Base-by-base conservation (phyloP, 2,329 filamentous ascomycete genomes). In the Fusarium proliferatum region DNA sequence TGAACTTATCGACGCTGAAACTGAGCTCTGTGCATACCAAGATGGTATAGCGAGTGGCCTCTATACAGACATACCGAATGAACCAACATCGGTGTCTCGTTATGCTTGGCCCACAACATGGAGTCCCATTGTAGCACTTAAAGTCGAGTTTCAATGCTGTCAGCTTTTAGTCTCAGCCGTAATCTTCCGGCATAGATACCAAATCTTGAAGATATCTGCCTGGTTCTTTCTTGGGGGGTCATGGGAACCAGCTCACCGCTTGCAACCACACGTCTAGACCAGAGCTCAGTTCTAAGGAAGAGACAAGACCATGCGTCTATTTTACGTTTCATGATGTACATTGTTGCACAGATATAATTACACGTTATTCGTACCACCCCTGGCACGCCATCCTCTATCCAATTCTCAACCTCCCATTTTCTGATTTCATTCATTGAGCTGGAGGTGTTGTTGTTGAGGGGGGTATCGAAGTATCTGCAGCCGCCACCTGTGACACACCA, bases 331-430 rank as follows among this genome's bases (percentile, higher is more conserved):
- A 70, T 80, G 74, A 80, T 80, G 74, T 80, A 80, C 77, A 79
- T 73, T 72, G 69, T 67, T 78, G 71, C 74, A 78, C 74, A 80
- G 67, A 72, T 80, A 80, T 80, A 80, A 79, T 77, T 80, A 80
- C 78, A 80, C 64, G 69, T 63, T 61, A 61, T 65, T 72, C 52
- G 69, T 60, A 74, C 72, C 75, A 61, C 48, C 55, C 39, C 41
- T 52, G 62, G 64, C 63, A 77, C 74, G 56, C 64, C 52, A 45
- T 69, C 67, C 57, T 36, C 59, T 65, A 26, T 67, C 67, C 64
- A 64, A 63, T 48, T 61, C 65, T 41, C 59, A 48, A 19, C 61
- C 53, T 23, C 52, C 39, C 57, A 36, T 33, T 43, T 53, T 48
- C 42, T 61, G 23, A 39, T 60, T 56, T 46, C 30, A 26, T 66